Evolutionary conservation across 768 basidiomycete genomes (phyloP).

Genomic region (Xerocomus potaroensis): DNA sequence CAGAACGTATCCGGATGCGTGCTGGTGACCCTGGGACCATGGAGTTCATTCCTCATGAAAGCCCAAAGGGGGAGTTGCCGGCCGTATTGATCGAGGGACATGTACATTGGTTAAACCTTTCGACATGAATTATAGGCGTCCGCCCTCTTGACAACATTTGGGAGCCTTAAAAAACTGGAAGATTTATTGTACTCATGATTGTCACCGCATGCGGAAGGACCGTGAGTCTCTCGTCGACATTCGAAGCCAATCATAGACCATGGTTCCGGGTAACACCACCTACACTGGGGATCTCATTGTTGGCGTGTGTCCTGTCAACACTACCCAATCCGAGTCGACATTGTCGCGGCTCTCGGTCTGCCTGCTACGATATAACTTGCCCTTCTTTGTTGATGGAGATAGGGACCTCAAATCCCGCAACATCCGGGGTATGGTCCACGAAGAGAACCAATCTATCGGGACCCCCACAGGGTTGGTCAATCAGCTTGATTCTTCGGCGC

Average conservation of each 20-base stretch:
- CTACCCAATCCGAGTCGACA: background rate
- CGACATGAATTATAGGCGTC: conserved; percentile 20
- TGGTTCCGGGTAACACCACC: conserved; percentile 12
- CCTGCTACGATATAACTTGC: conserved; percentile 37
- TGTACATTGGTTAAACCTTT: conserved; percentile 29
- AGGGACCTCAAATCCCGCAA: conserved; percentile 35
- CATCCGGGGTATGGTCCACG: conserved; percentile 38
- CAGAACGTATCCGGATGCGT: background rate
- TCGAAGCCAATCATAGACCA: conserved; percentile 19
- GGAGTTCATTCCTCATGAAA: conserved; percentile 18
- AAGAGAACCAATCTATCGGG: conserved; percentile 35
- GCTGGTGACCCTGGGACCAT: background rate
- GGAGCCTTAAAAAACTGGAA: conserved; percentile 21
- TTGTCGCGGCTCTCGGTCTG: conserved; percentile 20
- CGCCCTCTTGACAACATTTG: conserved; percentile 19
- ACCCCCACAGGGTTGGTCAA: conserved; percentile 40
- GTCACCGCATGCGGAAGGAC: conserved; percentile 3
- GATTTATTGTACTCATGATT: conserved; percentile 3
- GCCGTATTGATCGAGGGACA: conserved; percentile 1
- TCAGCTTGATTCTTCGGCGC: conserved; percentile 36
- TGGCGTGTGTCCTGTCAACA: background rate
- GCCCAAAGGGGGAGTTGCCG: conserved; percentile 16
- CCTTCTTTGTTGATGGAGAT: conserved; percentile 34
- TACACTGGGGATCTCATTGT: conserved; percentile 20
- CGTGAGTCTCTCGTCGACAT: conserved; percentile 19